Percentiles rank a stretch among this genome's conserved stretches.
phyloP scores from a whole-genome alignment of 176 grass and related monocot genomes.

The Pharus latifolius region DNA sequence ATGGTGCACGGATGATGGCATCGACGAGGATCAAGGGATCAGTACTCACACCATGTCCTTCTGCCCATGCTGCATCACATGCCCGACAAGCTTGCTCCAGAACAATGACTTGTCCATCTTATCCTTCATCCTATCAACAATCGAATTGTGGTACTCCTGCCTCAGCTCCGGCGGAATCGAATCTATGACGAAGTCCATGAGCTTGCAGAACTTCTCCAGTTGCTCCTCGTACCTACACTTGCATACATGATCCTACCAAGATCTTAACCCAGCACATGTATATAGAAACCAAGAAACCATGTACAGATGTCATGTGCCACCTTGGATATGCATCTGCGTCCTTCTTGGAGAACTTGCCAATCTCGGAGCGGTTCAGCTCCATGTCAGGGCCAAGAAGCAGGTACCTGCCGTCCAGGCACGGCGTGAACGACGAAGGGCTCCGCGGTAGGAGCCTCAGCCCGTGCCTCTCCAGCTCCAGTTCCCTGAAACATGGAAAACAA shows the following conservation, averaged over 20 bases:
- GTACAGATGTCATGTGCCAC: background rate
- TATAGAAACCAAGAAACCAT: background rate
- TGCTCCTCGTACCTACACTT: conserved; percentile 71
- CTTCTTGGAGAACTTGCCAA: conserved; percentile 85
- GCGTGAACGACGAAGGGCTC: conserved; percentile 78
- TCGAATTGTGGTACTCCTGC: conserved; percentile 32
- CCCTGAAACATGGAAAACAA: conserved; percentile 25
- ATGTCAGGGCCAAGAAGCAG: conserved; percentile 74
- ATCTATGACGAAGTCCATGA: conserved; percentile 94
- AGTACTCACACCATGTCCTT: conserved; percentile 90
- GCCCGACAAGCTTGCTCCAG: conserved; percentile 64
- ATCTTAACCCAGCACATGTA: background rate
- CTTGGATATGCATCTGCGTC: conserved; percentile 74
- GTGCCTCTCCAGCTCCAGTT: conserved; percentile 82
- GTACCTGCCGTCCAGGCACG: conserved; percentile 71
- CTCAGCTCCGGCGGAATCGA: conserved; percentile 55
- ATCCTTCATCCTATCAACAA: conserved; percentile 68
- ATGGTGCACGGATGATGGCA: background rate
- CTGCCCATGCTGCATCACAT: conserved; percentile 55
- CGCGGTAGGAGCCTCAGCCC: conserved; percentile 73
- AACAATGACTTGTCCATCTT: conserved; percentile 66
- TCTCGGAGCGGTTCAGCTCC: conserved; percentile 66
- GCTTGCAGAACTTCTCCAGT: conserved; percentile 72
- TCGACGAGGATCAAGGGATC: background rate
- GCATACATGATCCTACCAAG: background rate